A percentile compares a stretch with the other conserved stretches of the same genome.
Evolutionary conservation across 2,329 filamentous ascomycete genomes (phyloP).

Genomic region (Xylariomycetidae sp.): DNA sequence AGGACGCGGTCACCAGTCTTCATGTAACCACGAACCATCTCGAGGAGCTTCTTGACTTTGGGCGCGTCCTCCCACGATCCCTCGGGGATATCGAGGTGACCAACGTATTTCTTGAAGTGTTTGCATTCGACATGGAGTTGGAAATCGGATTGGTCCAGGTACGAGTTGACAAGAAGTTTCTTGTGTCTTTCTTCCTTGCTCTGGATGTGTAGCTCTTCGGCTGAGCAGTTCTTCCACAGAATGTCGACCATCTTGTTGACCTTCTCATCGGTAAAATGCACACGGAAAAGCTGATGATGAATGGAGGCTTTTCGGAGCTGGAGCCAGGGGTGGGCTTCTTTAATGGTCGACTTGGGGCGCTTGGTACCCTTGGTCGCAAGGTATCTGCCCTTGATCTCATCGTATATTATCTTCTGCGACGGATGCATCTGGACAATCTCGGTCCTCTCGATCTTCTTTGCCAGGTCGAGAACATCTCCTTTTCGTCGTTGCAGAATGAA

Average conservation of each 20-base stretch:
- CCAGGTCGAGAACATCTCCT: slow-evolving; percentile 83
- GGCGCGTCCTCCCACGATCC: slow-evolving; percentile 61
- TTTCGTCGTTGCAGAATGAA: slow-evolving; percentile 95
- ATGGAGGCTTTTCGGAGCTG: slow-evolving; percentile 89
- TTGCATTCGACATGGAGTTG: slow-evolving; percentile 62
- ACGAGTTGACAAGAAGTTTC: slow-evolving; percentile 49
- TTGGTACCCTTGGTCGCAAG: slow-evolving; percentile 57
- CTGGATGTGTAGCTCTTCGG: slow-evolving; percentile 40
- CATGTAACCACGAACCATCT: slow-evolving; percentile 69
- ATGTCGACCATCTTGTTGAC: slow-evolving; percentile 74
- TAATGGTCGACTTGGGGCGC: slow-evolving; percentile 51
- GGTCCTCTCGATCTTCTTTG: slow-evolving; percentile 71
- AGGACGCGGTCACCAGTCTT: slow-evolving; percentile 80
- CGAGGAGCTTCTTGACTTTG: slow-evolving; percentile 77
- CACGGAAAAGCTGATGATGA: slow-evolving; percentile 82
- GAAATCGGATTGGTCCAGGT: slow-evolving; percentile 58
- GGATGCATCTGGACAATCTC: slow-evolving; percentile 76
- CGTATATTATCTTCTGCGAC: slow-evolving; percentile 70
- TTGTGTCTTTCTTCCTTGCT: slow-evolving; percentile 42
- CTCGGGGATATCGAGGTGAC: slow-evolving; percentile 48
- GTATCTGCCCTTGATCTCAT: slow-evolving; percentile 59
- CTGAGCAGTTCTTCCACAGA: slow-evolving; percentile 64
- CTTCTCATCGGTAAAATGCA: slow-evolving; percentile 69
- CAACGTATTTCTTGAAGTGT: slow-evolving; percentile 50
- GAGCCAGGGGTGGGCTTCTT: slow-evolving; percentile 70